Base-by-base conservation (phyloP, 2,329 filamentous ascomycete genomes). In the Claviceps monticola region DNA sequence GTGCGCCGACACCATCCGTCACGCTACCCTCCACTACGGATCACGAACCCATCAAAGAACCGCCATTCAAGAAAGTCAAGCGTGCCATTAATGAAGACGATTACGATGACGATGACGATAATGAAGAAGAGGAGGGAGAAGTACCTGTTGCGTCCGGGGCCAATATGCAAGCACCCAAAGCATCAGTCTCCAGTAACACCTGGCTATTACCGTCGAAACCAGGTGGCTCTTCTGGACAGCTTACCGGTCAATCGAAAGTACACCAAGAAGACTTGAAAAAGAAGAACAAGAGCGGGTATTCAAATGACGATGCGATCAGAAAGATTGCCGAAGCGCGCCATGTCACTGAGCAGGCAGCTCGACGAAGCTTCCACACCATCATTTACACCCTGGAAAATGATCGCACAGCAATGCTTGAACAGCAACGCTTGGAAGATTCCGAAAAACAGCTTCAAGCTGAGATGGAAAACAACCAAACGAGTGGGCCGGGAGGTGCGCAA, bases 381-480 rank as follows among this genome's bases (percentile, higher is more conserved):
- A 95, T 97, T 68, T 91, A 95, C 67, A 96, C 93, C 1, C 75
- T 97, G 36, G 93, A 98, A 68, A 93, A 91, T 65, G 93, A 98
- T 64, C 81, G 88, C 51, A 88, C 91, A 60, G 93, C 93, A 48
- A 97, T 98, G 93, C 71, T 97, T 53, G 93, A 98, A 67, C 93
- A 98, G 68, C 89, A 97, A 67, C 88, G 91, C 66, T 77, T 98
- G 26, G 93, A 98, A 63, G 93, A 97, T 66, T 89, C 94, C 1
- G 93, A 98, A 66, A 86, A 94, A 64, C 89, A 95, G 65, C 84
- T 97, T 9, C 91, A 97, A 66, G 90, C 90, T 14, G 93, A 98
- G 69, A 93, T 95, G 76, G 89, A 90, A 50, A 79, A 77, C 51
- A 76, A 68, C 52, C 72, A 71, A 54, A 72, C 71, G 54, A 72